phyloP scores from a whole-genome alignment of 805 yeast species.

The Suhomyces kilbournensis region DNA sequence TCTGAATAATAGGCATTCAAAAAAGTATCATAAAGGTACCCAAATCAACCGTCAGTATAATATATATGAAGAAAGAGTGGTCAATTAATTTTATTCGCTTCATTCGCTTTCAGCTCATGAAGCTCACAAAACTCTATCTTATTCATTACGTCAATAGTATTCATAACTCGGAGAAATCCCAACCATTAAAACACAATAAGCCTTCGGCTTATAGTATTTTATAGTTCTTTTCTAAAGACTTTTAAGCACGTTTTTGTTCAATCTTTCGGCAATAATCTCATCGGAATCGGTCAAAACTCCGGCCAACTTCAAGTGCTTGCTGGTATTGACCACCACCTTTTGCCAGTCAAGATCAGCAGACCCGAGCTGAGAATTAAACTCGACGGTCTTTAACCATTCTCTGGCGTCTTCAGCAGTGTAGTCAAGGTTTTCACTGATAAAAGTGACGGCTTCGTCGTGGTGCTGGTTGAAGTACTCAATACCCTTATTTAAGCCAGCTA shows the following conservation, averaged over 20 bases:
- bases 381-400: constrained; percentile 79
- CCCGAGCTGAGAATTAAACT: constrained; percentile 49
- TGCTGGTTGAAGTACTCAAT: constrained; percentile 59
- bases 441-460: constrained; percentile 61
- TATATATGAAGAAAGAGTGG: too few relatives aligned
- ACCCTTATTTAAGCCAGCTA: constrained; percentile 62
- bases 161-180: too few relatives aligned
- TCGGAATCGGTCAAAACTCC: constrained; percentile 48
- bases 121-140: too few relatives aligned
- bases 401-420: constrained; percentile 74
- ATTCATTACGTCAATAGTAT: too few relatives aligned
- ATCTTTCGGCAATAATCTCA: constrained; percentile 23
- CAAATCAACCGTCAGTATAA: too few relatives aligned
- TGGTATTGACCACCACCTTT: constrained; percentile 52
- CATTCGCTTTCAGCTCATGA: too few relatives aligned
- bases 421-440: constrained; percentile 66
- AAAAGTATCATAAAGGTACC: too few relatives aligned
- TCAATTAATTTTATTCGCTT: too few relatives aligned
- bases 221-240: too few relatives aligned
- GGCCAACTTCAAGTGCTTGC: constrained; percentile 56
- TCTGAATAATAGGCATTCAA: too few relatives aligned
- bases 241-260: constrained; percentile 15
- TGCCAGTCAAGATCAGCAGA: constrained; percentile 43
- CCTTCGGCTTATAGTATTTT: too few relatives aligned
- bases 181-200: too few relatives aligned